Evolutionary conservation across 2,329 filamentous ascomycete genomes (phyloP), one percentile per base, ranked within the genome.

Genomic region (Exophiala viscosa): DNA sequence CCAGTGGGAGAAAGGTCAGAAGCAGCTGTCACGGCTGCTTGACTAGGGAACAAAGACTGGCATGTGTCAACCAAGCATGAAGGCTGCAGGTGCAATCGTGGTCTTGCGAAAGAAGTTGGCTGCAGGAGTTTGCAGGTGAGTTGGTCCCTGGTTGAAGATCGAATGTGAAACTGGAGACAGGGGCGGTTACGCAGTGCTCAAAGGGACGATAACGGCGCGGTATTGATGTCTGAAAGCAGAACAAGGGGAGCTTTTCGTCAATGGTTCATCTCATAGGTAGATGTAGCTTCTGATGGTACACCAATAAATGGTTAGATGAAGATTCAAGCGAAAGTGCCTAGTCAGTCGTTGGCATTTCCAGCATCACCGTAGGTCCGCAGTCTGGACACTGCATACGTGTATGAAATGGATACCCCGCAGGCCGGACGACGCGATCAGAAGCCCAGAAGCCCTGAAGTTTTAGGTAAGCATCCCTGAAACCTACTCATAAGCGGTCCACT

Each of bases 291-390:
- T 31, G 15, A 45, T 44, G 45, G 40, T 48, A 51, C 47, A 48
- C 56, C 56, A 59, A 59, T 59, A 46, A 36, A 36, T 52, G 28
- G 41, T 45, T 23, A 42, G 40, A n/a, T 40, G 42, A 36, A 38
- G 45, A 41, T 42, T 48, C 53, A 56, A 54, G 53, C 50, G 56
- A 55, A 49, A 43, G 56, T 53, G 56, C 45, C 56, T 59, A 59
- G 54, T 52, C 44, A 18, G 18, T 11, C 17, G 20, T 18, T 23
- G 40, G 40, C 40, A 23, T 42, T 18, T 42, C 3, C 40, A 28
- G 23, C 23, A 28, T 28, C 23, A 28, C 23, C 23, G n/a, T n/a
- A n/a, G n/a, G n/a, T n/a, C n/a, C 11, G 39, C 32, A 33, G 32
- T 33, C 10, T 36, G 34, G 11, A 36, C 34, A 36, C 23, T 28